Base-by-base conservation (phyloP, 176 grass and related monocot species). In the Aegilops bicornis region DNA sequence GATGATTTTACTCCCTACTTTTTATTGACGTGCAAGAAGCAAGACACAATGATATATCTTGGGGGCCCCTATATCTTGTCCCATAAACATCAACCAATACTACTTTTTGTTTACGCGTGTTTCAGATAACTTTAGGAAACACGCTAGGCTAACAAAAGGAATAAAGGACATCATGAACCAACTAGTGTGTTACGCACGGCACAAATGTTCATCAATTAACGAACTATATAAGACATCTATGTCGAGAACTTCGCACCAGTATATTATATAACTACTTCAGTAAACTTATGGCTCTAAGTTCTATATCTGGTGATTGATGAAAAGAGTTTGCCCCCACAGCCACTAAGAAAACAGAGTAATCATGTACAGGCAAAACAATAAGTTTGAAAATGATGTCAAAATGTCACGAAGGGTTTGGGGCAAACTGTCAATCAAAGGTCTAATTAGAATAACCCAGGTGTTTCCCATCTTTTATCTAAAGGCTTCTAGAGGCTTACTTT, bases 401-500 rank as follows among this genome's bases (percentile, higher is more conserved):
- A 47, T 65, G 11, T 43, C 78, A 13, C 9, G 10, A 20, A 56
- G 30, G 64, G 33, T 64, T 66, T 79, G 30, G 6, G 78, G 27
- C 63, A 7, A 39, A 52, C 16, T 47, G 30, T 43, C 36, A 70
- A 15, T 80, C 33, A 90, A 87, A 87, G 35, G 13, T 80, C 32
- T 61, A 10, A 10, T 39, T 16, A 52, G 72, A 60, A 30, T 25
- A 45, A 48, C 35, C 45, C 58, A 60, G 6, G 16, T 47, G 27
- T 13, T 84, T 17, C 17, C 67, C 48, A 48, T 81, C 27, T 80
- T 88, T 86, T 48, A 79, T 73, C 30, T 33, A 87, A 87, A 82
- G 79, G 80, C 52, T 89, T 89, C 87, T 92, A 89, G 80, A 92
- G 72, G 68, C 20, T 69, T 52, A 43, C 69, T 84, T 92, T 89